Evolutionary conservation across 345 rosid species (phyloP).

Genomic region (Gossypium arboreum): DNA sequence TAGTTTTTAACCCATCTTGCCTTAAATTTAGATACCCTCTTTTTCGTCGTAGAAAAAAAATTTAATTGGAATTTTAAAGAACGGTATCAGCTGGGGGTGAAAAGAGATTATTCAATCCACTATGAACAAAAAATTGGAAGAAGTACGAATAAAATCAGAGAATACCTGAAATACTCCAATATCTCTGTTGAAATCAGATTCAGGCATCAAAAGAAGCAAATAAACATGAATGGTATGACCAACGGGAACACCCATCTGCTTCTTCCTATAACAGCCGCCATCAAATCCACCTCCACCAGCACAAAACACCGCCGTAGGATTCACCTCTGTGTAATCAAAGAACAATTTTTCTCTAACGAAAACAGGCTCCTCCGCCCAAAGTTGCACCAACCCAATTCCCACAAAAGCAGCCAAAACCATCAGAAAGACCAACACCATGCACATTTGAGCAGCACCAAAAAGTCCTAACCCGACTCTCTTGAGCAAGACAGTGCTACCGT

Average conservation of each 20-base stretch:
- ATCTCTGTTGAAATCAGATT: slow-evolving; percentile 61
- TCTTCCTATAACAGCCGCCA: slow-evolving; percentile 18
- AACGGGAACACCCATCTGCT: slow-evolving; percentile 37
- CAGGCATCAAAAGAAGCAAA: slow-evolving; percentile 65
- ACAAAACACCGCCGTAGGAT: slow-evolving; percentile 50
- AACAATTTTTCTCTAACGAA: slow-evolving; percentile 46
- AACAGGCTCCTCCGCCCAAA: slow-evolving; percentile 68
- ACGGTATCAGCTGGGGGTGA: too few relatives aligned
- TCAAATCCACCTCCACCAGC: slow-evolving; percentile 18
- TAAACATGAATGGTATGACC: slow-evolving; percentile 59
- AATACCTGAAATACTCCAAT: slow-evolving; percentile 73
- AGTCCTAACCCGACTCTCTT: slow-evolving; percentile 50
- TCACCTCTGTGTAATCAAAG: slow-evolving; percentile 60
- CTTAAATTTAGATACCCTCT: too few relatives aligned
- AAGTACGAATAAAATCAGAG: background rate
- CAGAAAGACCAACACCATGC: slow-evolving; percentile 37
- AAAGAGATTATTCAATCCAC: background rate
- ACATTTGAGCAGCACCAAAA: slow-evolving; percentile 51
- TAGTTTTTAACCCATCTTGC: too few relatives aligned
- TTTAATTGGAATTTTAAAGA: background rate
- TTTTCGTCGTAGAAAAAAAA: too few relatives aligned
- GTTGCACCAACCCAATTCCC: slow-evolving; percentile 52
- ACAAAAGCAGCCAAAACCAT: slow-evolving; percentile 42
- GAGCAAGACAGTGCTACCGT: slow-evolving; percentile 14
- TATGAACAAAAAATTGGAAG: background rate